Conservation (phyloP, 2,329 filamentous ascomycete species). For the Gaeumannomyces sp. region DNA sequence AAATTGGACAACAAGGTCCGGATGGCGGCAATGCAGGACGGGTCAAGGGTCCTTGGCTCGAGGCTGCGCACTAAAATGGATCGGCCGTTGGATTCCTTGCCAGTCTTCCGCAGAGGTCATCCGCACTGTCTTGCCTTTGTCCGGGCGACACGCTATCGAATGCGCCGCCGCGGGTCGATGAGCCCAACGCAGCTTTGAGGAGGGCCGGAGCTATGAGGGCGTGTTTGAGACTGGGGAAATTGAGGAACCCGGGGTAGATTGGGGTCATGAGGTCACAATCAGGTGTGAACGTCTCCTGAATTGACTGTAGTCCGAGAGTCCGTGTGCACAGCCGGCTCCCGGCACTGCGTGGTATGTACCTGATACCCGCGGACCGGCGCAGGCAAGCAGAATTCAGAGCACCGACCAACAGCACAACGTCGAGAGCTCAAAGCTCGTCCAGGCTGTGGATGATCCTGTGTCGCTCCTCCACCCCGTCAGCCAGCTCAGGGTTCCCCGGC, state of each 20-base stretch:
- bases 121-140: not conserved
- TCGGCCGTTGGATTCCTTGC: not conserved
- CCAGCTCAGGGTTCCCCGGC: constrained; percentile 63
- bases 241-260: not conserved
- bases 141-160: too few species aligned
- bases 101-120: not conserved
- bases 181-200: not conserved
- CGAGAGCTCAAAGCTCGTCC: constrained; percentile 17
- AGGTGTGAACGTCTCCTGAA: not conserved
- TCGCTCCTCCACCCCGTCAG: constrained; percentile 28
- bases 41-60: not conserved
- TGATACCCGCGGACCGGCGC: not conserved
- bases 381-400: not conserved
- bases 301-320: not conserved
- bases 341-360: not conserved
- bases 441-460: constrained; percentile 27
- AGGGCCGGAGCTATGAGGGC: not conserved
- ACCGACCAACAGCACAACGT: not conserved
- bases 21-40: not conserved
- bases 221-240: not conserved
- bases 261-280: not conserved
- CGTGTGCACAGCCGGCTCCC: not conserved
- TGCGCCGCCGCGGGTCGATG: too few species aligned
- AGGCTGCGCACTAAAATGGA: not conserved
- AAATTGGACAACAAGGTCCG: constrained; percentile 1